phyloP scores from a whole-genome alignment of 331 rosid genomes.

The Malus hybrid region DNA sequence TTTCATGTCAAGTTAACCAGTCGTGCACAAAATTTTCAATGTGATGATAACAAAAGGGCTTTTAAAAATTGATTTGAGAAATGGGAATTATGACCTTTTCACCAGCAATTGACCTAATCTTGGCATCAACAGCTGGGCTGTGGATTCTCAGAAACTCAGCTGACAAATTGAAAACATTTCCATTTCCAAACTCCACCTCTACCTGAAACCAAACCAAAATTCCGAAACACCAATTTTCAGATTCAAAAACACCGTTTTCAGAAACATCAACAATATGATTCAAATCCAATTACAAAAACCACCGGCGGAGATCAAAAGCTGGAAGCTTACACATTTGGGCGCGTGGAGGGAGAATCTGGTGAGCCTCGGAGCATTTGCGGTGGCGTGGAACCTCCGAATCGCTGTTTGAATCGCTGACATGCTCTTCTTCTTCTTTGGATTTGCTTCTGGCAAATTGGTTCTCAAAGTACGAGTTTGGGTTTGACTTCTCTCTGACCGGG shows the following conservation, averaged over 20 bases:
- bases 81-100: slow-evolving; percentile 50
- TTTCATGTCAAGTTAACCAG: too few relatives aligned
- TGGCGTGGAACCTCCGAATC: slow-evolving; percentile 41
- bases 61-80: not conserved
- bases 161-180: slow-evolving; percentile 54
- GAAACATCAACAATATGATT: not conserved
- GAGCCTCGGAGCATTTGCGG: slow-evolving; percentile 47
- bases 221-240: not conserved
- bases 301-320: not conserved
- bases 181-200: slow-evolving; percentile 59
- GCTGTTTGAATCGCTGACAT: slow-evolving; percentile 26
- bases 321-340: slow-evolving; percentile 47
- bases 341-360: slow-evolving; percentile 59
- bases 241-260: not conserved
- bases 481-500: not conserved
- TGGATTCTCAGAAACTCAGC: slow-evolving; percentile 77
- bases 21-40: too few relatives aligned
- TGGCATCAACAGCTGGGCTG: slow-evolving; percentile 87
- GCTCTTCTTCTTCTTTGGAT: not conserved
- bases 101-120: slow-evolving; percentile 66
- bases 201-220: slow-evolving; percentile 38
- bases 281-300: not conserved
- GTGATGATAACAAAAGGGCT: not conserved
- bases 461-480: too few relatives aligned
- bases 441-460: too few relatives aligned